Evolutionary conservation across 2,329 filamentous ascomycete species (phyloP).

Genomic region (Pseudocercospora eumusae): DNA sequence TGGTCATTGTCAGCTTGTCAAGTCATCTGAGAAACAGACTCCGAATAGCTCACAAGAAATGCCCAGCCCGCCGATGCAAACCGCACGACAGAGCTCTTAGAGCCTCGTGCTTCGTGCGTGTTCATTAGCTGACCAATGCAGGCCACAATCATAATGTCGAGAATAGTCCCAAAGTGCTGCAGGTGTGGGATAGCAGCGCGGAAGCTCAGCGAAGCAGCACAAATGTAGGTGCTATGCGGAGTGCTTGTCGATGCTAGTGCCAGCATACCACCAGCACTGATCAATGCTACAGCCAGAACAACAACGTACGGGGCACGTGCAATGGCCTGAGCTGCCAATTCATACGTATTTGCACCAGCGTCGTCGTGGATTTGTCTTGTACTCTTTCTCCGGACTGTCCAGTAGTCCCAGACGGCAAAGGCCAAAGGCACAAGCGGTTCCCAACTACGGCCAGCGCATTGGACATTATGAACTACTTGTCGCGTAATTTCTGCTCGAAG

Average conservation of each 20-base stretch:
- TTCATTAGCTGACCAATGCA: slow-evolving; percentile 32
- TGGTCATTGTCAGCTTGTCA: neutral
- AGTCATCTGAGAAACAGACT: neutral
- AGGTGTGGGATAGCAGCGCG: slow-evolving; percentile 41
- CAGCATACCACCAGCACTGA: slow-evolving; percentile 45
- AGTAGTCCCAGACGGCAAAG: slow-evolving; percentile 35
- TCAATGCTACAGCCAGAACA: slow-evolving; percentile 42
- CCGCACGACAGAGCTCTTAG: slow-evolving; percentile 21
- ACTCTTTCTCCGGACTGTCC: slow-evolving; percentile 25
- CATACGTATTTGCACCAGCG: slow-evolving; percentile 35
- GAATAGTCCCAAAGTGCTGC: slow-evolving; percentile 41
- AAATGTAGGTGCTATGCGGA: slow-evolving; percentile 53
- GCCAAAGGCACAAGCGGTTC: slow-evolving; percentile 35
- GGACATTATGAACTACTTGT: slow-evolving; percentile 44
- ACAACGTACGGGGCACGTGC: slow-evolving; percentile 43
- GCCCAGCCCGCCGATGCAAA: slow-evolving; percentile 34
- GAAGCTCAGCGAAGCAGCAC: slow-evolving; percentile 44
- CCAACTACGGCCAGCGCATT: slow-evolving; percentile 45
- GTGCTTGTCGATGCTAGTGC: slow-evolving; percentile 41
- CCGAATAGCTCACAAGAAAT: slow-evolving; percentile 29
- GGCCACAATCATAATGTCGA: slow-evolving; percentile 49
- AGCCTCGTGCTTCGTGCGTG: slow-evolving; percentile 23
- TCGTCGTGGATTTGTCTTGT: slow-evolving; percentile 25
- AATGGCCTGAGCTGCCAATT: slow-evolving; percentile 37
- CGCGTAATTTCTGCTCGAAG: slow-evolving; percentile 45